Evolutionary conservation across 148 eudicot genomes (phyloP), one percentile per base, ranked within the genome.

Genomic region (Linanthus parryae): DNA sequence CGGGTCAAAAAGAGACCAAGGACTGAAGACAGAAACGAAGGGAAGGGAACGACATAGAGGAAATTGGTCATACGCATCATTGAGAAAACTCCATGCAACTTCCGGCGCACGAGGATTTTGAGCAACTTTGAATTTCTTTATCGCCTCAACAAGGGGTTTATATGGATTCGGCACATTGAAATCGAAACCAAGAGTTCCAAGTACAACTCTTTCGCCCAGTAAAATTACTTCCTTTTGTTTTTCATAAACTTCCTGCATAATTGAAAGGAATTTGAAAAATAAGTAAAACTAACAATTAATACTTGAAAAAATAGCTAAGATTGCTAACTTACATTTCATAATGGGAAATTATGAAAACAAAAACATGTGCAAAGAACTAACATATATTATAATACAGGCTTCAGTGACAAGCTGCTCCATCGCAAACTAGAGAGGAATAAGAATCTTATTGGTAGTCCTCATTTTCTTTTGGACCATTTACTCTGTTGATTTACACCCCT

Each of bases 51-150:
- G n/a, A n/a, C n/a, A n/a, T n/a, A n/a, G n/a, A n/a, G n/a, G n/a
- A 5, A 51, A 67, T 20, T 60, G 65, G 65, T 54, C 82, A 55
- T 85, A 89, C 97, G 95, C 97, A 82, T 90, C 97, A 70, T 90
- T 90, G 23, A 90, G 95, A 76, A 90, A 90, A 56, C 85, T 90
- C 97, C 97, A 90, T 12, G 95, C 97, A 70, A 90, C 95, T n/a
- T n/a, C n/a, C 71, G 82, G 95, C 59, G 95, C 97, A 49, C 85
- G 91, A 33, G 95, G 83, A 70, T 85, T 81, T 73, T 90, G 90
- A 48, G 97, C 95, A 53, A 90, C 95, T 58, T 74, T 76, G 54
- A 90, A 90, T 72, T 80, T 90, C 64, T 83, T 90, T 53, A 90
- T 85, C 33, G 97, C 91, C 73, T 85, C 95, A 38, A 90, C 95